Evolutionary conservation across 2,329 filamentous ascomycete species (phyloP), one percentile per base, ranked within the genome.

Genomic region (Fusarium clavum): DNA sequence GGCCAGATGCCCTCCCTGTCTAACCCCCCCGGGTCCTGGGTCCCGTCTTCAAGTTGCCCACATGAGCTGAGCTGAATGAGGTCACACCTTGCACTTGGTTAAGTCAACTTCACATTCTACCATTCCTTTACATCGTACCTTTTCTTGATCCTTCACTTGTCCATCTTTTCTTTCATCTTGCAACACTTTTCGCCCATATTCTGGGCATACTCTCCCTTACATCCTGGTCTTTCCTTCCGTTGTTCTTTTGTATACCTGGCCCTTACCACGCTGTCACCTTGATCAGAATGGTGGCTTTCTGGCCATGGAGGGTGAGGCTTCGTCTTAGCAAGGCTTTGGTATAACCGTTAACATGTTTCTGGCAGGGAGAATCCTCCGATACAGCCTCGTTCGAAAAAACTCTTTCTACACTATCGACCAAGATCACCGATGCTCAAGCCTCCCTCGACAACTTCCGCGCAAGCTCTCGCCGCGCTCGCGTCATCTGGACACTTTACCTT

Each of bases 361-460:
- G n/a, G 38, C 75, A 97, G 94, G 88, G 89, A 81, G 88, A 93
- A 77, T 88, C 91, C 79, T 92, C 88, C 78, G 97, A 94, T 71
- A 92, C 96, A 27, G 94, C 94, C 54, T 93, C 91, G 6, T 99
- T 98, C 78, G 96, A 99, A 83, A 98, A 94, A 84, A 90, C 91
- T 4, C 90, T 99, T 30, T 93, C 94, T 12, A 86, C 89, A 25
- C 88, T 99, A 47, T 92, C 94, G 13, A 84, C 85, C 55, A 97
- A 96, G 82, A 98, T 99, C 79, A 86, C 91, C 43, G 87, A 89
- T 69, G 89, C 91, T 4, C 92, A 92, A 74, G 83, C 90, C 44
- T 88, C 87, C 54, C 90, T 98, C 71, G 94, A 97, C 76, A 85
- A 84, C 44, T 86, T 92, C 41, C 90, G 93, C 48, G 87, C 91